Evolutionary conservation across 495 filamentous ascomycete species (phyloP), one percentile per base, ranked within the genome.

Genomic region (Penicillium alfredii): DNA sequence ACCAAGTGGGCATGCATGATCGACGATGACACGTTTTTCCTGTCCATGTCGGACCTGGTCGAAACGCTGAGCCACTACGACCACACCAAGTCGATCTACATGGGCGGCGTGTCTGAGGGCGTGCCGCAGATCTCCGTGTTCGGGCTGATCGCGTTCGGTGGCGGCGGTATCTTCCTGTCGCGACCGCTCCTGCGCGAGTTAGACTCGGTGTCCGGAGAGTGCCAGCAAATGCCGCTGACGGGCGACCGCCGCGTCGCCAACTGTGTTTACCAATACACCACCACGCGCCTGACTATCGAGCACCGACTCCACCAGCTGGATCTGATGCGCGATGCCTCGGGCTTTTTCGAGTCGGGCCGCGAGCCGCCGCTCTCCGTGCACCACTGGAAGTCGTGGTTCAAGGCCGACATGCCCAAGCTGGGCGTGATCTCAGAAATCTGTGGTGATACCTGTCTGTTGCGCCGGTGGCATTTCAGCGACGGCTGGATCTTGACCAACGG

Each of bases 21-120:
- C 17, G 80, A 86, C 51, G 81, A 86, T 55, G 81, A 86, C 51
- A 84, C 81, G 4, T 82, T 82, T 46, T 78, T 80, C 60, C 61
- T 69, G 0, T 74, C 68, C 12, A 66, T 79, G 55, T 38, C 55
- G 8, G 55, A 56, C 9, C 52, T 82, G n/a, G 51, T 74, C 4
- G 39, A 62, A 2, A 69, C 61, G 17, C 53, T 81, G 1, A 38
- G 20, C 10, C 32, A 53, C 14, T 74, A 75, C 47, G 66, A 78
- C 35, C 50, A 69, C 27, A 56, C 49, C 1, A 51, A 68, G 25
- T 58, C 60, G 10, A 60, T 66, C 41, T 80, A 79, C 38, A 60
- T 80, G 13, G 76, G 78, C 20, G 62, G 71, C 29, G 53, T 80
- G 7, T 74, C 74, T n/a, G 75, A 78, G 47, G 69, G 65, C 24